phyloP scores from a whole-genome alignment of 2,329 filamentous ascomycete genomes.

The Allantophomopsis cytisporea region DNA sequence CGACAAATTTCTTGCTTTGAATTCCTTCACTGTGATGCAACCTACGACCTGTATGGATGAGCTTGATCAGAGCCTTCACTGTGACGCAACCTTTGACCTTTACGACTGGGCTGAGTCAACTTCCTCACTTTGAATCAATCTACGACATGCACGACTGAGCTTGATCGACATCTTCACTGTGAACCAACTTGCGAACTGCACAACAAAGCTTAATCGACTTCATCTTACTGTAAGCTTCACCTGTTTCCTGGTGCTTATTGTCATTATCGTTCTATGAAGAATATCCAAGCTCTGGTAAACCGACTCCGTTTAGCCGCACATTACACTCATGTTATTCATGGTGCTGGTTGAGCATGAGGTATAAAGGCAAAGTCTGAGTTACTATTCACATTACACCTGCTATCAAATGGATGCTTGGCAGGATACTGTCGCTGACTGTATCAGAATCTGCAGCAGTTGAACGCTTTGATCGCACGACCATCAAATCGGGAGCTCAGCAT shows the following conservation, averaged over 20 bases:
- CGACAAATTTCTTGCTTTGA: conserved; percentile 1
- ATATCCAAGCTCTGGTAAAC: conserved; percentile 32
- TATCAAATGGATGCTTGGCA: too few relatives aligned
- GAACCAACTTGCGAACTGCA: neutral
- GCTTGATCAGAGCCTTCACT: too few relatives aligned
- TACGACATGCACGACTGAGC: conserved; percentile 2
- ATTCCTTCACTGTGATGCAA: conserved; percentile 1
- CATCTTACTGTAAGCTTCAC: neutral
- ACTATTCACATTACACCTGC: neutral
- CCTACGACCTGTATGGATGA: too few relatives aligned
- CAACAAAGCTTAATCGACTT: conserved; percentile 4
- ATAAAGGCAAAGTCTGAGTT: conserved; percentile 30
- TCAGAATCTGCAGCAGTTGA: too few relatives aligned
- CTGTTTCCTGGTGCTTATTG: conserved; percentile 6
- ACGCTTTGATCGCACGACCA: too few relatives aligned
- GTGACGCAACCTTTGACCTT: neutral
- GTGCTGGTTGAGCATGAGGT: conserved; percentile 36
- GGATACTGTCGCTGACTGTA: too few relatives aligned
- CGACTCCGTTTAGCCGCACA: conserved; percentile 30
- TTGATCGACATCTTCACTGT: neutral
- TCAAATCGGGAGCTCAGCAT: too few relatives aligned
- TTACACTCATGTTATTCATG: conserved; percentile 14
- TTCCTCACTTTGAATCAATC: neutral
- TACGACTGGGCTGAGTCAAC: conserved; percentile 2
- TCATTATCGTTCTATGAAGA: conserved; percentile 4